Base-by-base conservation (phyloP, 176 grass and related monocot genomes). In the Microstegium vimineum region DNA sequence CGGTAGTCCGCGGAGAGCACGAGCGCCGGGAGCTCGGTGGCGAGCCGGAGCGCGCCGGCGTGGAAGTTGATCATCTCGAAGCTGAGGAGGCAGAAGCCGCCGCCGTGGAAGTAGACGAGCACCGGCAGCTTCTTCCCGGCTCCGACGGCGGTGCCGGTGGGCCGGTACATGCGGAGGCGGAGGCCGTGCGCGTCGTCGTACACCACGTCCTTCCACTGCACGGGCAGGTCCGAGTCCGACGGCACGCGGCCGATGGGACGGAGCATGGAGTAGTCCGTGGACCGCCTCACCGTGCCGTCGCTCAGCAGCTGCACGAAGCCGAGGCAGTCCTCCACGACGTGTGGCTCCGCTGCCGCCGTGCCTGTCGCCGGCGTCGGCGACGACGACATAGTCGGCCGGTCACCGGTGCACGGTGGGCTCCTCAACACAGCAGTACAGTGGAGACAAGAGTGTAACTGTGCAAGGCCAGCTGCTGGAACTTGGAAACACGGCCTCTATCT, bases 1-100 rank as follows among this genome's bases (percentile, higher is more conserved):
- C 88, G 90, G 86, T 96, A 93, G 84, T 96, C 83, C 4, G 88
- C 75, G 41, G 93, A 86, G 38, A 92, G 81, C 16, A 93, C 91
- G 36, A 93, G 16, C 41, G 52, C 41, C 9, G 78, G 63, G 69
- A 89, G 86, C 35, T 84, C 84, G 90, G 66, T 64, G 61, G 87
- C 81, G 84, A 92, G 81, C 23, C 87, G 87, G 49, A 87, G 76
- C 57, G 65, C 71, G 67, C 60, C 74, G 30, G 52, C 40, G 37
- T 93, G 87, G 84, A 70, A 77, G 72, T 54, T 45, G 20, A 34
- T 7, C 46, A 83, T 2, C 40, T 78, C 74, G 66, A 57, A 83
- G 59, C 83, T 84, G 15, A 25, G 81, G 38, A 87, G n/a, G 87
- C 87, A 89, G 81, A 89, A 92, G 72, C 87, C 87, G 27, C 91